Evolutionary conservation across 2,329 filamentous ascomycete genomes (phyloP), one percentile per base, ranked within the genome.

Genomic region (Fusarium redolens): DNA sequence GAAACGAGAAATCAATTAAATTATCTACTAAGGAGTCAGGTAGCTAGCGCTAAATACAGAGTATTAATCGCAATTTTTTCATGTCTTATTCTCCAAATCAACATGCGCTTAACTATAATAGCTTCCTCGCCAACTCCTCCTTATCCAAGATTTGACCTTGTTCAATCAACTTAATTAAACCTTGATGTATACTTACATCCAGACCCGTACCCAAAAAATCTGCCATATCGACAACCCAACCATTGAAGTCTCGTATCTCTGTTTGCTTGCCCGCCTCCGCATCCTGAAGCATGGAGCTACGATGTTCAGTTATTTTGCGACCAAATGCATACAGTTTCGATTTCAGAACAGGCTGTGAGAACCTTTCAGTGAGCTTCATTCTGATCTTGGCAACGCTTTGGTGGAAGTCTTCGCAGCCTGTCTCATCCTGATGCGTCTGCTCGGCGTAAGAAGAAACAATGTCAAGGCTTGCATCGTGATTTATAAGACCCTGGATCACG

Each of bases 271-370:
- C 40, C 7, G 25, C 31, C 33, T 59, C 61, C 4, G 31, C 25
- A 52, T 59, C 61, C 17, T 52, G 54, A 13, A 59, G 54, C 61
- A 63, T 63, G 8, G 61, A 63, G 25, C 61, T 63, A 4, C 61
- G 52, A 38, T 63, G 61, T 10, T 63, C 51, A 38, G 30, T 31
- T 51, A 63, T 58, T 20, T 58, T 63, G 44, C n/a, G 61, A 3
- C 61, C 61, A 22, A 57, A 63, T 14, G 61, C 10, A 17, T 44
- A 63, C 7, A 63, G 30, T 11, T 51, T 63, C 8, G 61, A 17
- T 31, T 48, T 50, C 22, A 63, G 15, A 17, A 38, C 30, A 10
- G 61, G 52, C 20, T 63, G 61, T 5, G 61, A 63, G 38, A 63
- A 63, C 13, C 61, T 43, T 31, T 63, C n/a, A 12, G 30, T 25